Conservation (phyloP, 257 asterid genomes). For the Verbena officinalis region DNA sequence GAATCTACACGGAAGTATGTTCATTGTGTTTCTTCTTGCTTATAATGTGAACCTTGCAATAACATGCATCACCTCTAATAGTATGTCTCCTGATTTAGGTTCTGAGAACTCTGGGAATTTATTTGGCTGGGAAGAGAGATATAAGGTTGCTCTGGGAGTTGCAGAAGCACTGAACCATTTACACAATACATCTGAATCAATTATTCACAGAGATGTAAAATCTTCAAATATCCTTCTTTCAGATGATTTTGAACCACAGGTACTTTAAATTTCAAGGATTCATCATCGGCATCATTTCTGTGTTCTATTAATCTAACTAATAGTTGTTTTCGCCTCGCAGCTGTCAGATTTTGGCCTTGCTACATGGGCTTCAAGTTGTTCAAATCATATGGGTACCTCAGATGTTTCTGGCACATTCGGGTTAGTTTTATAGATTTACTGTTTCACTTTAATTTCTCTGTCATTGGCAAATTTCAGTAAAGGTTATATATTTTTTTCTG, state of each 20-base stretch:
- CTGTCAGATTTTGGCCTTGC: conserved; percentile 97
- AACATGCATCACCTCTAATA: conserved; percentile 10
- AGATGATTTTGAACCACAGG: conserved; percentile 86
- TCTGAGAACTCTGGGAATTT: conserved; percentile 35
- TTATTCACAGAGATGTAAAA: conserved; percentile 91
- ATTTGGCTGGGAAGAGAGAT: conserved; percentile 75
- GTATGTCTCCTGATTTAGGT: conserved; percentile 47
- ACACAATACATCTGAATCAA: conserved; percentile 58
- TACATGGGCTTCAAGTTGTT: conserved; percentile 64
- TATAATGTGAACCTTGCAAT: conserved; percentile 3
- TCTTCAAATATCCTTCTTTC: conserved; percentile 93
- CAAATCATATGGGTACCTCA: conserved; percentile 51
- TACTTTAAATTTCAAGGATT: conserved; percentile 27
- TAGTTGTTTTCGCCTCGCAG: conserved; percentile 39
- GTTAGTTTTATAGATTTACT: conserved; percentile 48
- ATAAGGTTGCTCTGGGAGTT: conserved; percentile 85
- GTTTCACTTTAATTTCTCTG: conserved; percentile 20
- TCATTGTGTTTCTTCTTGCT: conserved; percentile 24
- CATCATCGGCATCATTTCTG: conserved; percentile 5
- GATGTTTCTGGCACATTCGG: conserved; percentile 96
- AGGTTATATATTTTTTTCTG: conserved; percentile 5
- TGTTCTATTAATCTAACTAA: background rate
- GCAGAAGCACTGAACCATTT: conserved; percentile 84
- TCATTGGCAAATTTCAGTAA: conserved; percentile 10
- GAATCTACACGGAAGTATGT: conserved; percentile 79